Evolutionary conservation across 192 early-diverging fungal genomes (phyloP), one percentile per base, ranked within the genome.

Genomic region (Chytriomyces sp.): DNA sequence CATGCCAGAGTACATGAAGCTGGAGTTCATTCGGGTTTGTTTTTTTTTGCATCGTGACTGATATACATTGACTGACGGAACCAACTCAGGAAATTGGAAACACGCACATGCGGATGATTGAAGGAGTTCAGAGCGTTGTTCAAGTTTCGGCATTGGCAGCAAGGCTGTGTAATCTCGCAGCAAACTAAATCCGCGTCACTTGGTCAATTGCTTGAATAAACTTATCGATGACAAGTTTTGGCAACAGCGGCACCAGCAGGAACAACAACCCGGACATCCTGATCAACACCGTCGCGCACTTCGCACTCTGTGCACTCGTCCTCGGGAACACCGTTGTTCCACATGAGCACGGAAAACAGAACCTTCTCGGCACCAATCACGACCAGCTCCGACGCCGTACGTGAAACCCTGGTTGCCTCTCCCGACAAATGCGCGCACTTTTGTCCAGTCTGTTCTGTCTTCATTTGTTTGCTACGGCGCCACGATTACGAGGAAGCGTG

Each of bases 51-150:
- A 24, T 7, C 8, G 8, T 64, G 13, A 9, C 11, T 66, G n/a
- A 9, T 63, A 46, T 59, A 49, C n/a, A 3, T 45, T 49, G 7
- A 8, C 20, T 82, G 59, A 20, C 59, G 28, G 7, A 59, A 50
- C 64, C 73, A 8, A 57, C 45, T 62, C 82, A 94, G 88, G 94
- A 96, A 80, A 98, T 99, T 82, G 97, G 96, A 26, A 77, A 89
- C 63, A 92, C 93, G 16, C 96, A 99, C 69, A 96, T 98, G 93
- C 86, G 89, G 77, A 91, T 97, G 69, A 78, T 97, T 49, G 95
- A 98, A 63, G 97, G 97, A 24, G 89, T 92, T 47, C 89, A 91
- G 49, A 89, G 89, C 11, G 79, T 95, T 10, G 84, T 97, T n/a
- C 97, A 98, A 82, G 84, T 99, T 11, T 86, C 91, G 20, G 96